These are phyloP conservation scores for Saccharomycopsis malanga DNA, from an alignment of 805 yeast genomes.

Conservation along the genomic window DNA sequence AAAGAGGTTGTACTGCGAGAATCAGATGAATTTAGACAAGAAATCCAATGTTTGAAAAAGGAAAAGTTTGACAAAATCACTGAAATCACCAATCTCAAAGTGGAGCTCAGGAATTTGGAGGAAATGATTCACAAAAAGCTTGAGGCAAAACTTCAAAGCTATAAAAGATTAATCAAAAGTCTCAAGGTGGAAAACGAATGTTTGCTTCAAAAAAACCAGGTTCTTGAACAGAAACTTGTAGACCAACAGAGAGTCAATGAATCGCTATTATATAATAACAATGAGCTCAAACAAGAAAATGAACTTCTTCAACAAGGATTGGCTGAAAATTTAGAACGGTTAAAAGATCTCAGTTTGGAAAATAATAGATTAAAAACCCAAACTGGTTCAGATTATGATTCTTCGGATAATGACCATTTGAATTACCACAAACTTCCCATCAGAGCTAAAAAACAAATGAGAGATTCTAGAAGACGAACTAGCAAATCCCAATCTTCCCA, in stretches of 20 bases:
- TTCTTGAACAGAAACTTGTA: background rate
- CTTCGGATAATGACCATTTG: background rate
- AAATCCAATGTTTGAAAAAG: constrained; percentile 11
- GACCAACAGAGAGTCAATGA: background rate
- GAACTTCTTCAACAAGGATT: constrained; percentile 6
- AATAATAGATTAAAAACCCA: constrained; percentile 1
- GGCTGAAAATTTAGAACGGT: constrained; percentile 3
- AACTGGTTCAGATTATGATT: background rate
- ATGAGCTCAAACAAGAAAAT: constrained; percentile 7
- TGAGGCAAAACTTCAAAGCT: constrained; percentile 11
- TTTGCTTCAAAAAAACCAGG: constrained; percentile 2
- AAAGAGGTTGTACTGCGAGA: constrained; percentile 13
- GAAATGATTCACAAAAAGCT: constrained; percentile 1
- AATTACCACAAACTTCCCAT: background rate
- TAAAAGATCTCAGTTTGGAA: constrained; percentile 2
- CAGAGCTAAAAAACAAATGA: background rate
- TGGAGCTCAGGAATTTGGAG: constrained; percentile 11
- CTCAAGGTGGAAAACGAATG: constrained; percentile 12
- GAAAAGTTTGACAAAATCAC: constrained; percentile 20
- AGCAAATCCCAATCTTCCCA: background rate
- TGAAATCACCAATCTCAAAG: constrained; percentile 16
- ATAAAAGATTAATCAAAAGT: constrained; percentile 5
- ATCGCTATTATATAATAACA: background rate
- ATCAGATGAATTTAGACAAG: constrained; percentile 5
- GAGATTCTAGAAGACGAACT: background rate